Base-by-base conservation (phyloP, 306 rosid species). In the Quercus mongolica region DNA sequence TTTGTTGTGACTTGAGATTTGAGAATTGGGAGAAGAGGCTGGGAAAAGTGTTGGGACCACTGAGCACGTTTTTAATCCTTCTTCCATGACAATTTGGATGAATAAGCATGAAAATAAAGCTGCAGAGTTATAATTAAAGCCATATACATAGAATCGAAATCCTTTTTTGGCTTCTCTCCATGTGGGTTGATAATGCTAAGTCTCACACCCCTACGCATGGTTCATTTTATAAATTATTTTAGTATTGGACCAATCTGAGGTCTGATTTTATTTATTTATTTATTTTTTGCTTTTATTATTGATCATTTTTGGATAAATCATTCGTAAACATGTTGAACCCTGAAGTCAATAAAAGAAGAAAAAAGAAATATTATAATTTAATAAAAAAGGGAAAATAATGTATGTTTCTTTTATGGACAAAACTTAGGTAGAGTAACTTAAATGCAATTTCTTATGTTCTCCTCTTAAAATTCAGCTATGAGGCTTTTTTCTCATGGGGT, bases 61-160 rank as follows among this genome's bases (percentile, higher is more conserved):
- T 38, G 19, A 9, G 20, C 14, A 46, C 31, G 51, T 35, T 71
- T 35, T 68, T 18, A 35, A 68, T 33, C 35, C 52, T 19, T 19
- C 54, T 35, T 14, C 41, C 52, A 9, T 18, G 72, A 20, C 51
- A 18, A 67, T 31, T 67, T 67, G 71, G 19, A 19, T 51, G 73
- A 76, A 64, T 75, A 75, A 83, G 75, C 87, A 79, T 70, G 75
- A 81, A 87, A 83, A 54, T 76, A 91, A 89, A 89, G 88, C 88
- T 81, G 89, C 82, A 81, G 86, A 65, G 88, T 69, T 86, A 70
- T 75, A 80, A 57, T 80, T 81, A 85, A 81, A 87, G 72, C 6
- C 25, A 68, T 59, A 71, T 17, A 38, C 55, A 57, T 7, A 17
- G 25, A 65, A 51, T 76, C 30, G 28, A 74, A 70, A 6, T 10